phyloP scores from a whole-genome alignment of 768 basidiomycete genomes.

The Coprinopsis cinerea region DNA sequence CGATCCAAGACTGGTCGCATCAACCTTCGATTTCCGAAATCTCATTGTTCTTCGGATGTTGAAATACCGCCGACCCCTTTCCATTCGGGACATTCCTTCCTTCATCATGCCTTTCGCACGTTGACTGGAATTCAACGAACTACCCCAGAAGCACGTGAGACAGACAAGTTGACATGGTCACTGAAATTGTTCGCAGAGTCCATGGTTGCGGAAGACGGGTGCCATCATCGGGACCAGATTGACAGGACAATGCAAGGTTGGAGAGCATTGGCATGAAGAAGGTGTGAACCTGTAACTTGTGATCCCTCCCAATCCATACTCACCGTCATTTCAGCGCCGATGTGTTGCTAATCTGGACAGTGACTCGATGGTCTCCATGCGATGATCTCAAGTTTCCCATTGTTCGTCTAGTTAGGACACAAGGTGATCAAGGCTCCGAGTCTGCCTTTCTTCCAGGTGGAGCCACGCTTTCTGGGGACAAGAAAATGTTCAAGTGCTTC shows the following conservation, averaged over 20 bases:
- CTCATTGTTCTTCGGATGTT: background rate
- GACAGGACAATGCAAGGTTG: background rate
- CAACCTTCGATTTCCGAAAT: background rate
- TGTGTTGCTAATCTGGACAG: background rate
- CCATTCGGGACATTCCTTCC: background rate
- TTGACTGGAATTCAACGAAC: background rate
- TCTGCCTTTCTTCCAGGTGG: background rate
- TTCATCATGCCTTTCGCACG: background rate
- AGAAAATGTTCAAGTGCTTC: no score
- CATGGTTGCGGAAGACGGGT: no score
- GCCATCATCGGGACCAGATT: no score
- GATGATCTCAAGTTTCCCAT: slow-evolving; percentile 1
- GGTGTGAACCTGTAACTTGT: background rate
- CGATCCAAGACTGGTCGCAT: no score
- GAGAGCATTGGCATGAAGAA: no score
- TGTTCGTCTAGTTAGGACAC: slow-evolving; percentile 10
- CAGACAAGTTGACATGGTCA: background rate
- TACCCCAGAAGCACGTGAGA: background rate
- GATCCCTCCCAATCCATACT: background rate
- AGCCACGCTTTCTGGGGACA: no score
- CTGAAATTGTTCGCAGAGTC: no score
- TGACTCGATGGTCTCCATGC: slow-evolving; percentile 3
- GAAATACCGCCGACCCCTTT: background rate
- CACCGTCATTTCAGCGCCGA: background rate
- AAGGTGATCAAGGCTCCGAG: background rate